Evolutionary conservation across 768 basidiomycete species (phyloP).

Genomic region (Auricularia auricula-judae): DNA sequence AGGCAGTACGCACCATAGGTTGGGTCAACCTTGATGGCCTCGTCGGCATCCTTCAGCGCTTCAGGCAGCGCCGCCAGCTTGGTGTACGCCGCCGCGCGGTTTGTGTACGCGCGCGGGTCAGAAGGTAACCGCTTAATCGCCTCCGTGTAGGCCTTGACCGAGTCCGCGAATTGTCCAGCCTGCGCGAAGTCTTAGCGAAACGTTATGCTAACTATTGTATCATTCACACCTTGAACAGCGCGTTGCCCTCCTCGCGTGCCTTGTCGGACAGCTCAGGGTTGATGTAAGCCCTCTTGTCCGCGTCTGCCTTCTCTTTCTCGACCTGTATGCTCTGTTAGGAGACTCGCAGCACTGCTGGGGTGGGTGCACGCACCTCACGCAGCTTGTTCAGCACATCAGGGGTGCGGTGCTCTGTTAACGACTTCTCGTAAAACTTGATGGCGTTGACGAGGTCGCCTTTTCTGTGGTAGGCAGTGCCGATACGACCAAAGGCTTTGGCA

Average conservation of each 20-base stretch:
- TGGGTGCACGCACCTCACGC: conserved; percentile 31
- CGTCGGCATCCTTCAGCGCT: conserved; percentile 90
- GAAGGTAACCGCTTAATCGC: conserved; percentile 90
- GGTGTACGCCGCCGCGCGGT: conserved; percentile 95
- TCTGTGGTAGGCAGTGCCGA: conserved; percentile 75
- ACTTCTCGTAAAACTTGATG: conserved; percentile 88
- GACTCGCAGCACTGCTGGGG: neutral
- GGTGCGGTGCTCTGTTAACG: conserved; percentile 91
- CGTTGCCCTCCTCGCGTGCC: conserved; percentile 89
- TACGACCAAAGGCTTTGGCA: conserved; percentile 88
- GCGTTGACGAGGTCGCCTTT: conserved; percentile 67
- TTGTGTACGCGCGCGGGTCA: conserved; percentile 92
- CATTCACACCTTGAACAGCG: conserved; percentile 58
- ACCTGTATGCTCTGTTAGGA: conserved; percentile 20
- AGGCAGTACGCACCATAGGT: conserved; percentile 48
- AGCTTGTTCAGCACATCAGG: conserved; percentile 87
- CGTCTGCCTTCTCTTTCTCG: conserved; percentile 70
- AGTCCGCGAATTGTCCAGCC: conserved; percentile 76
- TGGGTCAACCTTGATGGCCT: conserved; percentile 86
- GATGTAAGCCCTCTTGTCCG: conserved; percentile 73
- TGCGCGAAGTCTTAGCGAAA: conserved; percentile 3
- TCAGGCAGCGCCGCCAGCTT: conserved; percentile 91
- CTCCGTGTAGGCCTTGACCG: conserved; percentile 89
- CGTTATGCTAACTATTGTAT: neutral
- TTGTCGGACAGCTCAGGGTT: conserved; percentile 71